These are phyloP conservation scores for Suillus cothurnatus DNA, from an alignment of 768 basidiomycete genomes.

Conservation along the genomic window DNA sequence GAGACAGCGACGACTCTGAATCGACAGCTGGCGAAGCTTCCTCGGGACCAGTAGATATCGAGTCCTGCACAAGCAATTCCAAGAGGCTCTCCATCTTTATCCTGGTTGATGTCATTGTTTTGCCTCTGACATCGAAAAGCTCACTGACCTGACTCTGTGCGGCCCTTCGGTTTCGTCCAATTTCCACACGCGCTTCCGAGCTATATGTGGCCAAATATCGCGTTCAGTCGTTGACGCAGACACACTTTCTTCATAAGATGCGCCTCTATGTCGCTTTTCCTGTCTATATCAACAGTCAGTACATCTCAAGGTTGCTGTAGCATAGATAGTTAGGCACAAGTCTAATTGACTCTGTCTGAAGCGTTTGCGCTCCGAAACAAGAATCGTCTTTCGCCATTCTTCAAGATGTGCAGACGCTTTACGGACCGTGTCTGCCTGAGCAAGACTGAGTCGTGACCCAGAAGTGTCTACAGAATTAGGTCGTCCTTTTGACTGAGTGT, in stretches of 20 bases:
- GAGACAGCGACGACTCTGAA: neutral
- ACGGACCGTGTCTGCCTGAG: constrained; percentile 45
- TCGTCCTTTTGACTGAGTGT: constrained; percentile 7
- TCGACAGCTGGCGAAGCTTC: neutral
- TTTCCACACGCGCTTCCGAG: constrained; percentile 60
- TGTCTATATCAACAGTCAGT: constrained; percentile 47
- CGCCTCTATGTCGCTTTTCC: constrained; percentile 73
- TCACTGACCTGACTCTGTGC: constrained; percentile 71
- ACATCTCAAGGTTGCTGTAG: neutral
- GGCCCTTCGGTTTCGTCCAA: constrained; percentile 94
- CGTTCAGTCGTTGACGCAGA: constrained; percentile 69
- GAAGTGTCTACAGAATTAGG: neutral
- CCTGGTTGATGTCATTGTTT: constrained; percentile 37
- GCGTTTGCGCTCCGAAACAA: constrained; percentile 69
- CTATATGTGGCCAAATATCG: constrained; percentile 75
- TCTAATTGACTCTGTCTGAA: constrained; percentile 74
- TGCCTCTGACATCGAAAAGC: neutral
- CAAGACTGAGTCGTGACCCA: constrained; percentile 19
- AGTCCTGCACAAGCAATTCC: constrained; percentile 30
- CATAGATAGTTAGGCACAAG: constrained; percentile 43
- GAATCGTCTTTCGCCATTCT: constrained; percentile 75
- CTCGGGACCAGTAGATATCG: neutral
- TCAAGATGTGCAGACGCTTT: constrained; percentile 64
- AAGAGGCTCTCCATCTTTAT: constrained; percentile 75
- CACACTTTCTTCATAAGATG: constrained; percentile 61